phyloP scores from a whole-genome alignment of 805 yeast genomes.

The Kuraishia molischiana region DNA sequence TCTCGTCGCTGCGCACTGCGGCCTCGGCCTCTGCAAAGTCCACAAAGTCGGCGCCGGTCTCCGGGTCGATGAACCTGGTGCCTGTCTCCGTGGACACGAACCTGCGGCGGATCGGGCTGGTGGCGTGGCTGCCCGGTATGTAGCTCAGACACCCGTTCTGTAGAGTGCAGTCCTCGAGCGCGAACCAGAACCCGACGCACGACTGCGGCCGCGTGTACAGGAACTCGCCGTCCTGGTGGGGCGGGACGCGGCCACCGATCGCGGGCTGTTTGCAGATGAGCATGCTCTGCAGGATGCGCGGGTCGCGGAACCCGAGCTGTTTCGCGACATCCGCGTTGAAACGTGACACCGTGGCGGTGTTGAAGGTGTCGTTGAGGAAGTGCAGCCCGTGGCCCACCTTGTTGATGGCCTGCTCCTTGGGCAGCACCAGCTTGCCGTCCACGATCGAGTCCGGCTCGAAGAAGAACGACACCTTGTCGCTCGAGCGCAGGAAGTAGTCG shows the following conservation, averaged over 20 bases:
- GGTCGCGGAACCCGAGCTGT: constrained; percentile 46
- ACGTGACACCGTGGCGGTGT: constrained; percentile 37
- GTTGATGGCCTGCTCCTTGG: constrained; percentile 52
- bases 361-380: constrained; percentile 39
- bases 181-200: constrained; percentile 77
- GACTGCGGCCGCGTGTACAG: constrained; percentile 61
- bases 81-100: constrained; percentile 53
- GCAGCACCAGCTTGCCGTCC: constrained; percentile 38
- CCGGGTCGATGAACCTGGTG: constrained; percentile 38
- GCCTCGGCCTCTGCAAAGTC: constrained; percentile 14
- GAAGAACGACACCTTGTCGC: constrained; percentile 60
- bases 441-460: constrained; percentile 62
- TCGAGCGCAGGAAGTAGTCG: constrained; percentile 56
- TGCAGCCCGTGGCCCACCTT: constrained; percentile 79
- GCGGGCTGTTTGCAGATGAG: constrained; percentile 70
- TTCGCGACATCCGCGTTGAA: constrained; percentile 41
- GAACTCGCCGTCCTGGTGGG: constrained; percentile 71
- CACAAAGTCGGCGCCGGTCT: constrained; percentile 10
- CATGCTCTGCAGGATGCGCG: constrained; percentile 72
- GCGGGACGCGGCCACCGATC: constrained; percentile 64
- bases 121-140: constrained; percentile 63
- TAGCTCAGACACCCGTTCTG: constrained; percentile 63
- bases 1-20: constrained; percentile 21
- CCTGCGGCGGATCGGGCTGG: constrained; percentile 44
- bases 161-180: constrained; percentile 61